Conservation (phyloP, 805 yeast species). For the Metschnikowia picachoensis region DNA sequence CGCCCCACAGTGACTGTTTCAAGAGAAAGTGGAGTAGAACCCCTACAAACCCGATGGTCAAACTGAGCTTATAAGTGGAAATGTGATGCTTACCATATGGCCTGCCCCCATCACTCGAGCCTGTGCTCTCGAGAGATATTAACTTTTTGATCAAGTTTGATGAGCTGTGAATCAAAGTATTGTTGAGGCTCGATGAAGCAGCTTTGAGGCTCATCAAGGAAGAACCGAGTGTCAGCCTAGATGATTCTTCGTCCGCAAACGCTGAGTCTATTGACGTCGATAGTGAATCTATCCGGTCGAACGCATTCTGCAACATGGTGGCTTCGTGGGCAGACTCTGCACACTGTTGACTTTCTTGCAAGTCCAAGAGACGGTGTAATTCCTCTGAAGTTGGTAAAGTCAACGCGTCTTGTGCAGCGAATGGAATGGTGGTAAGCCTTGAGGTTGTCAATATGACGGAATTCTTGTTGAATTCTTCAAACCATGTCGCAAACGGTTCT, state of each 20-base stretch:
- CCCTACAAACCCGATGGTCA: constrained; percentile 39
- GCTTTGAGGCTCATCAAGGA: constrained; percentile 31
- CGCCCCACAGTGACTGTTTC: constrained; percentile 15
- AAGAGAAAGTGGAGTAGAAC: constrained; percentile 33
- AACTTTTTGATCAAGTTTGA: constrained; percentile 27
- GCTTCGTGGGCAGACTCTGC: constrained; percentile 25
- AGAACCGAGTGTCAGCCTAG: constrained; percentile 27
- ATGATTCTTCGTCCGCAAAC: constrained; percentile 14
- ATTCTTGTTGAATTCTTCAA: constrained; percentile 27
- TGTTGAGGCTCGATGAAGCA: constrained; percentile 27
- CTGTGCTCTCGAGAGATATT: constrained; percentile 21
- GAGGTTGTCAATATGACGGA: constrained; percentile 38
- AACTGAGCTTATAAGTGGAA: constrained; percentile 29
- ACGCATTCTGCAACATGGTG: constrained; percentile 21
- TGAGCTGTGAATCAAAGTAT: constrained; percentile 26
- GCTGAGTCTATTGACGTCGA: constrained; percentile 18
- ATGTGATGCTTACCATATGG: constrained; percentile 2
- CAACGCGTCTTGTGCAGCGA: background rate
- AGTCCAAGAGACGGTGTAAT: constrained; percentile 14
- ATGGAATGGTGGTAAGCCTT: background rate
- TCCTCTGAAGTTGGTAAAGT: background rate
- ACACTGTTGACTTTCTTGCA: constrained; percentile 34
- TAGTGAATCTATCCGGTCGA: constrained; percentile 24
- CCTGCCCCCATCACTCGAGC: constrained; percentile 1
- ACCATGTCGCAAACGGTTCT: constrained; percentile 31